Percentiles rank a stretch among this genome's conserved stretches.
These are phyloP conservation scores for Balakata baccata DNA, from an alignment of 345 rosid genomes.

Conservation along the genomic window DNA sequence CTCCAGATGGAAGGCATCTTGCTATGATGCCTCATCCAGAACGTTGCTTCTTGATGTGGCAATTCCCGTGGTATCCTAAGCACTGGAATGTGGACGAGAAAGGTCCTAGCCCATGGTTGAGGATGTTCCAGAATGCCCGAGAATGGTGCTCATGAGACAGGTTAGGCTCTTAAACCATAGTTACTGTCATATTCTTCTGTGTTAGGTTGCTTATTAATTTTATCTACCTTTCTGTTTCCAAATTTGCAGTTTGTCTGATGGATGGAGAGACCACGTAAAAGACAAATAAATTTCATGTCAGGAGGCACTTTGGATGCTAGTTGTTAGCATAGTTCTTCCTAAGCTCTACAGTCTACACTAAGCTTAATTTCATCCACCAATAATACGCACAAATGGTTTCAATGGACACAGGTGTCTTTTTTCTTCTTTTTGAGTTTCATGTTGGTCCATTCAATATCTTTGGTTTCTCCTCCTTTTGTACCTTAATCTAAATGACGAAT, in stretches of 20 bases:
- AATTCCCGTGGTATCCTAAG: constrained; percentile 86
- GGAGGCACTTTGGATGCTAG: neutral
- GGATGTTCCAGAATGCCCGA: constrained; percentile 93
- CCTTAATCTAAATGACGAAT: neutral
- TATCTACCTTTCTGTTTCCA: neutral
- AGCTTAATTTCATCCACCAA: neutral
- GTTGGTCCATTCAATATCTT: neutral
- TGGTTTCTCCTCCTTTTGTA: neutral
- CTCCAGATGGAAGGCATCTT: constrained; percentile 90
- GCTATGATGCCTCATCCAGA: constrained; percentile 99
- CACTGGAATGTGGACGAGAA: constrained; percentile 76
- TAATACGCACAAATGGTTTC: neutral
- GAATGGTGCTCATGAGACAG: constrained; percentile 61
- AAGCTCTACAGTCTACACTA: neutral
- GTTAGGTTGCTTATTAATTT: too few species aligned
- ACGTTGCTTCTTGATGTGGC: constrained; percentile 99
- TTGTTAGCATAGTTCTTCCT: neutral
- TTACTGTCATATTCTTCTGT: too few species aligned
- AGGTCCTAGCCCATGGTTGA: constrained; percentile 94
- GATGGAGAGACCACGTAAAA: neutral
- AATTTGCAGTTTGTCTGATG: neutral
- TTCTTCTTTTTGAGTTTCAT: neutral
- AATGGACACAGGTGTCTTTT: neutral
- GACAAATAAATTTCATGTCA: neutral
- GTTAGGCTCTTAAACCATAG: neutral